These are phyloP conservation scores for Gloeophyllum trabeum DNA, from an alignment of 768 basidiomycete genomes.

Conservation along the genomic window DNA sequence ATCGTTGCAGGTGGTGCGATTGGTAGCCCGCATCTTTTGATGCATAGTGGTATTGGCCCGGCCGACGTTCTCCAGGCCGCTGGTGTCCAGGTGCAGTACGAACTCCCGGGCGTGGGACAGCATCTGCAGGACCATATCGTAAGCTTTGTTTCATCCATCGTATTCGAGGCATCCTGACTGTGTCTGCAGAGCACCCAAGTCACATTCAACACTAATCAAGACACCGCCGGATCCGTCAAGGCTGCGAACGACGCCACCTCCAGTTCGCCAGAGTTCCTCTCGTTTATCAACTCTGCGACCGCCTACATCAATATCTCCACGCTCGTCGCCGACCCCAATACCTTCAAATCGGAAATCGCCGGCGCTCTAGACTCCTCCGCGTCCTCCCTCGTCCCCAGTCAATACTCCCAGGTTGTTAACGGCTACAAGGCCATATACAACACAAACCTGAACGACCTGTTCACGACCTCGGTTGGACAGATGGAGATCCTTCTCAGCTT, in stretches of 20 bases:
- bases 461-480: slow-evolving; percentile 32
- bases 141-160: slow-evolving; percentile 3
- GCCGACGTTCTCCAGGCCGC: slow-evolving; percentile 34
- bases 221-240: slow-evolving; percentile 25
- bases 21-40: slow-evolving; percentile 42
- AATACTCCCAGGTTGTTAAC: slow-evolving; percentile 30
- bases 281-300: slow-evolving; percentile 53
- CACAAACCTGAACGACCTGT: slow-evolving; percentile 25
- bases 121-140: slow-evolving; percentile 47
- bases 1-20: slow-evolving; percentile 37
- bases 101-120: slow-evolving; percentile 50
- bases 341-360: slow-evolving; percentile 21
- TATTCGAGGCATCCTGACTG: not conserved
- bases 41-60: slow-evolving; percentile 50
- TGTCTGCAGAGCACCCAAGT: slow-evolving; percentile 22
- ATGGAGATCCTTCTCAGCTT: slow-evolving; percentile 44
- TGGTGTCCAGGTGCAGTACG: slow-evolving; percentile 30
- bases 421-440: slow-evolving; percentile 50
- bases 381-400: slow-evolving; percentile 30
- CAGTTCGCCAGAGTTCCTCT: slow-evolving; percentile 25
- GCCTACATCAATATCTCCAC: slow-evolving; percentile 44
- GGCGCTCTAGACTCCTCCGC: slow-evolving; percentile 19
- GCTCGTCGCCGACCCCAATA: slow-evolving; percentile 25
- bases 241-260: slow-evolving; percentile 11
- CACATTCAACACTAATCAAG: slow-evolving; percentile 23